Conservation (phyloP, 352 stramenopile species). For the Phytophthora multivora region DNA sequence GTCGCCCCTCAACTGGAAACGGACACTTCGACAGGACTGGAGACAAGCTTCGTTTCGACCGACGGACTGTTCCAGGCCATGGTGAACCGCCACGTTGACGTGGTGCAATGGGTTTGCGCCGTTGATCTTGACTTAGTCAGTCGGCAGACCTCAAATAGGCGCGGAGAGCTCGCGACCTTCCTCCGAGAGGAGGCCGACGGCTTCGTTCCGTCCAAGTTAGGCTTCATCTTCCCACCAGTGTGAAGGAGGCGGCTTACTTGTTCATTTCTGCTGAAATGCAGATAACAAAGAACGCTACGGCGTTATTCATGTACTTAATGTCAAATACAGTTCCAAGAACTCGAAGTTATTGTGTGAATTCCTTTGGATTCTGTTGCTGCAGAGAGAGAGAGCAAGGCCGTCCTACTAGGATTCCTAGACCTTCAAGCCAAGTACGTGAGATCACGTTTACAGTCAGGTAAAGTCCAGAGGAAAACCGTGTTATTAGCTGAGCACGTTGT, state of each 20-base stretch:
- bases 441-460: too few species aligned
- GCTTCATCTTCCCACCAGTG: slow-evolving; percentile 36
- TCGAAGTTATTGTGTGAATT: too few species aligned
- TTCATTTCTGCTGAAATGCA: slow-evolving; percentile 24
- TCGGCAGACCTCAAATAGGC: slow-evolving; percentile 22
- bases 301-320: slow-evolving; percentile 33
- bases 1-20: slow-evolving; percentile 24
- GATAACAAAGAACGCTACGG: slow-evolving; percentile 22
- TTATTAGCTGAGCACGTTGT: background rate
- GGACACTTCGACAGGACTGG: background rate
- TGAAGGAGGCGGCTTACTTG: slow-evolving; percentile 18
- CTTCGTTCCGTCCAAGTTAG: slow-evolving; percentile 31
- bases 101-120: slow-evolving; percentile 40
- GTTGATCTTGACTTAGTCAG: slow-evolving; percentile 30
- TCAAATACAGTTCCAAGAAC: background rate
- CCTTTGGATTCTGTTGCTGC: too few species aligned
- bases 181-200: slow-evolving; percentile 34
- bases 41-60: slow-evolving; percentile 40
- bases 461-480: too few species aligned
- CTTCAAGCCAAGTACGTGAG: too few species aligned
- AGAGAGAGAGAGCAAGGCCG: too few species aligned
- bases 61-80: slow-evolving; percentile 31
- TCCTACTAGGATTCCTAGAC: too few species aligned
- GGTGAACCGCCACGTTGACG: slow-evolving; percentile 39
- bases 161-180: slow-evolving; percentile 35